Evolutionary conservation across 441 rosid species (phyloP), one percentile per base, ranked within the genome.

Genomic region (Hura crepitans): DNA sequence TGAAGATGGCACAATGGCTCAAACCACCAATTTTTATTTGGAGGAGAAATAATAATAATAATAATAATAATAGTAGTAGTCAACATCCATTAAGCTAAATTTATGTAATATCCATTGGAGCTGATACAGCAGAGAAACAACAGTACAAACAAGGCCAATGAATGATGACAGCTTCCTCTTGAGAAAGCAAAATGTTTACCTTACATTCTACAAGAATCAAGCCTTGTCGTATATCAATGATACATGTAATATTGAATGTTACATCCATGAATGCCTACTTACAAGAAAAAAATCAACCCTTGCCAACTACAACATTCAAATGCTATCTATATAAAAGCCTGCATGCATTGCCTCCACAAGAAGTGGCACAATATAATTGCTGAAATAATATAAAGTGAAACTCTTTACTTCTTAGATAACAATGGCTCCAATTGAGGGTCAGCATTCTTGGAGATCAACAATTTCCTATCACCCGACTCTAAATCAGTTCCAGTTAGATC

Each of bases 401-500:
- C 66, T 83, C 81, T 82, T 12, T 81, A 66, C 65, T 80, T 81
- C 42, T 74, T 78, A 17, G 74, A 72, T 75, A 90, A 70, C 66
- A 88, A 77, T 47, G 95, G 92, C 77, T 83, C 90, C 78, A 72
- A 31, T n/a, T 79, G 78, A 69, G 92, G 82, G 58, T 83, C 82
- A 1, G 23, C 47, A 20, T 49, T 28, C 37, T 18, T 71, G 14
- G 75, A 65, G 59, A 43, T 65, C 0, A 70, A 65, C 27, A 65
- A 62, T 22, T 12, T 76, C 42, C 25, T 78, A 62, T 37, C 53
- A 55, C 88, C 89, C 0, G 97, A 83, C 79, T 89, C 92, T 77
- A 87, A 67, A 50, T 82, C 85, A 11, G 71, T 27, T 72, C 72
- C 67, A 4, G 86, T 81, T 28, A 65, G 53, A 77, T 82, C 91